Evolutionary conservation across 108 stramenopile species (phyloP), one percentile per base, ranked within the genome.

Genomic region (Mediolabrus comicus): DNA sequence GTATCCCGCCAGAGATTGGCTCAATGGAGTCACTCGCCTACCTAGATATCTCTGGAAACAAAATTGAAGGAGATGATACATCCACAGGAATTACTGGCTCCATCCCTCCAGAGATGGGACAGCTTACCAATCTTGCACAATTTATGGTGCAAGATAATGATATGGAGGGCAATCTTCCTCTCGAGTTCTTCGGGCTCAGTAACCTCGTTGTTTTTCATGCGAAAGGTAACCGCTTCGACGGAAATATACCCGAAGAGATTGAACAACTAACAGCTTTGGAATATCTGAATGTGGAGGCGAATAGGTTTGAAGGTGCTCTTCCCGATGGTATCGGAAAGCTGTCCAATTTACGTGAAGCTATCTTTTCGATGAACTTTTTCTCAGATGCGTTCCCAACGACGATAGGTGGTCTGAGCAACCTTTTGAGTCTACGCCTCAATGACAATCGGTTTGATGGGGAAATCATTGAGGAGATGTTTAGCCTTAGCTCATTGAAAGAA

Each of bases 1-100:
- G 63, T 22, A 73, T 91, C 28, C 86, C 90, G 14, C 39, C 72
- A 4, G 59, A 77, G 26, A 72, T 88, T 41, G 64, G 75, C 0
- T 34, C n/a, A 16, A 76, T 76, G 75, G 29, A 62, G 11, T 38
- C 61, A 10, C 67, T 76, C 32, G 27, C 35, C 12, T 61, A 71
- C n/a, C 36, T 84, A 11, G 79, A 78, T 46, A 53, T 81, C 61
- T 73, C 80, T 14, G 29, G 4, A 31, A 86, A 86, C 46, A 27
- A 33, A 10, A 60, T 81, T 6, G 38, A 38, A 1, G 76, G 70
- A 51, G 24, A 67, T 2, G 55, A 81, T 10, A 75, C 74, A 9
- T 49, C 69, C 6, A 49, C 46, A 49, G 72, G 74, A 25, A 51
- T 87, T 22, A 36, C 51, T 35, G 74, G 74, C 9, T 30, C 28